A percentile compares a stretch with the other conserved stretches of the same genome.
phyloP scores from a whole-genome alignment of 345 rosid species.

The Eucalyptus fibrosa region DNA sequence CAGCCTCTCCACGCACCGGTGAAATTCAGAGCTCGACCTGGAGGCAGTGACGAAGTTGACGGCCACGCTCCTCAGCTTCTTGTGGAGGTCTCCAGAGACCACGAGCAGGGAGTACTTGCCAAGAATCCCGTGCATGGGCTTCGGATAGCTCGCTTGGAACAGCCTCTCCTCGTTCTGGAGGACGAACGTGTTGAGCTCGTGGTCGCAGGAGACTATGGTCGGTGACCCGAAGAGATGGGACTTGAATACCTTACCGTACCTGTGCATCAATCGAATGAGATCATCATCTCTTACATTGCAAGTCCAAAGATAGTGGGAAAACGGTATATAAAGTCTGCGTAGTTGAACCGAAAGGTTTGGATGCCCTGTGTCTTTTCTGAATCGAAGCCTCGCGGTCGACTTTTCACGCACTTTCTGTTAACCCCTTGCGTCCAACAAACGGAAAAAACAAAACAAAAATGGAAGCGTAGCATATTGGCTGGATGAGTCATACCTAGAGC shows the following conservation, averaged over 20 bases:
- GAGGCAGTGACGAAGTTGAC: slow-evolving; percentile 35
- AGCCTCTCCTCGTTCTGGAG: slow-evolving; percentile 80
- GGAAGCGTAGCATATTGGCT: neutral
- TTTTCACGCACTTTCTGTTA: neutral
- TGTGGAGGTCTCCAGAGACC: slow-evolving; percentile 63
- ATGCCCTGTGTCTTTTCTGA: neutral
- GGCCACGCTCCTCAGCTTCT: slow-evolving; percentile 44
- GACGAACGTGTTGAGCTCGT: slow-evolving; percentile 61
- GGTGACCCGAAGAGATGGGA: slow-evolving; percentile 77
- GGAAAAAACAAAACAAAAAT: neutral
- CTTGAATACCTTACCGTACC: slow-evolving; percentile 73
- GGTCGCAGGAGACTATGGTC: slow-evolving; percentile 73
- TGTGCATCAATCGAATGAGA: neutral
- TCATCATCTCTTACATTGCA: neutral
- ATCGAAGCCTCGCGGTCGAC: neutral
- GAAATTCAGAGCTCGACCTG: slow-evolving; percentile 36
- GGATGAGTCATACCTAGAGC: slow-evolving; percentile 31
- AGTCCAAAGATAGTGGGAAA: neutral
- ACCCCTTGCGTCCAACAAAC: neutral
- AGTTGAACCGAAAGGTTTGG: neutral
- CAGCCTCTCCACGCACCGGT: slow-evolving; percentile 26
- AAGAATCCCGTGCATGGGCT: slow-evolving; percentile 62
- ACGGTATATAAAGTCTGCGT: neutral
- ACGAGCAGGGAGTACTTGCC: slow-evolving; percentile 46
- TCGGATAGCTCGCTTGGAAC: slow-evolving; percentile 60